phyloP scores from a whole-genome alignment of 345 rosid species.

The Isatis tinctoria region DNA sequence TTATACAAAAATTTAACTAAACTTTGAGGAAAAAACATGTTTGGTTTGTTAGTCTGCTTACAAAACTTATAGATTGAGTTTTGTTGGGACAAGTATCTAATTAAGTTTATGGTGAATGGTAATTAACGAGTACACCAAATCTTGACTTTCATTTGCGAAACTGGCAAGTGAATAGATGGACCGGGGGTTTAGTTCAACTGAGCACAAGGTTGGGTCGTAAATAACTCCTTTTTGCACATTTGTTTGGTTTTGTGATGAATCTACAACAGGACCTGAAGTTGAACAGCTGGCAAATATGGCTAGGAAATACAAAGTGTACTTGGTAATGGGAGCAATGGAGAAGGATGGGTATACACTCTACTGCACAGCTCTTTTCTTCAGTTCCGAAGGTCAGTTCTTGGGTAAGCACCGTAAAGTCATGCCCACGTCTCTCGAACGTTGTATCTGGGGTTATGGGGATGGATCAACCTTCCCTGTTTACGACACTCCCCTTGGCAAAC shows the following conservation, averaged over 20 bases:
- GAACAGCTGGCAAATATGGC: slow-evolving; percentile 71
- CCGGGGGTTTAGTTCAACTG: not conserved
- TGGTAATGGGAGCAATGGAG: slow-evolving; percentile 90
- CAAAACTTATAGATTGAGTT: not conserved
- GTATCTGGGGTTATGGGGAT: slow-evolving; percentile 97
- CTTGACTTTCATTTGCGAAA: not conserved
- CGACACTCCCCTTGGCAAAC: slow-evolving; percentile 74
- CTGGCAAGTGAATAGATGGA: not conserved
- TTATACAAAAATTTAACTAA: too few relatives aligned
- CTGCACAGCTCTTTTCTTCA: slow-evolving; percentile 81
- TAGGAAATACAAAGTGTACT: slow-evolving; percentile 57
- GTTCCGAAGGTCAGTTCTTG: slow-evolving; percentile 63
- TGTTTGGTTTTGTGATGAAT: not conserved
- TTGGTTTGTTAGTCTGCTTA: not conserved
- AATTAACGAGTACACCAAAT: not conserved
- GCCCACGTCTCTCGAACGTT: slow-evolving; percentile 86
- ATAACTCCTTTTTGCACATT: not conserved
- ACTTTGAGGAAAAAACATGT: not conserved
- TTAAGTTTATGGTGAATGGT: not conserved
- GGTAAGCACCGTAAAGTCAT: slow-evolving; percentile 90
- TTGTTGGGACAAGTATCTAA: not conserved
- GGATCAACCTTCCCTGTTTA: slow-evolving; percentile 87
- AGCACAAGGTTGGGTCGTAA: not conserved
- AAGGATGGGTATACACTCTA: slow-evolving; percentile 89
- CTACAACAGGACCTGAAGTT: slow-evolving; percentile 68